These are phyloP conservation scores for Uronychia setigera DNA, from an alignment of 73 alveolate species.

Conservation along the genomic window DNA sequence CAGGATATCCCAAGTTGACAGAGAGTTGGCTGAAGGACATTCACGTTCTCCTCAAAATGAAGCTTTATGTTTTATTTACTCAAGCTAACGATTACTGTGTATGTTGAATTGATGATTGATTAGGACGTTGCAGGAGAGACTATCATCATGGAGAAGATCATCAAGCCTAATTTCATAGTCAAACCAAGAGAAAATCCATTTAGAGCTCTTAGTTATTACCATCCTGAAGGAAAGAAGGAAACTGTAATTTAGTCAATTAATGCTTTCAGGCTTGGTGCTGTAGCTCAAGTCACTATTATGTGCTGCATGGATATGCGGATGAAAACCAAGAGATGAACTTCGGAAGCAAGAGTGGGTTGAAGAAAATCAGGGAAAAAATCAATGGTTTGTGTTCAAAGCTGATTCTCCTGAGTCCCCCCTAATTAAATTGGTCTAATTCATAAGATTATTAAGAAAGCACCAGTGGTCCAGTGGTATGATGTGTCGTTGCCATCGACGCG, in stretches of 20 bases:
- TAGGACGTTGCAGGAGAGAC: constrained; percentile 53
- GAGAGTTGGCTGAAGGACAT: constrained; percentile 45
- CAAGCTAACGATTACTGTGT: constrained; percentile 57
- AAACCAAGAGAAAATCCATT: constrained; percentile 45
- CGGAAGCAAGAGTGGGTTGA: not conserved
- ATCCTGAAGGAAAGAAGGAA: constrained; percentile 52
- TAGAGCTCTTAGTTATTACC: constrained; percentile 50
- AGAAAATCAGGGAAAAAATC: not conserved
- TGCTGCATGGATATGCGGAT: constrained; percentile 38
- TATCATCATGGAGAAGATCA: constrained; percentile 11
- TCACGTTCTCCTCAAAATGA: constrained; percentile 6
- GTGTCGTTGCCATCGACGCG: constrained; percentile 85
- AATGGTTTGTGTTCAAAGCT: not conserved
- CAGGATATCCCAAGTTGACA: constrained; percentile 34
- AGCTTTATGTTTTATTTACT: constrained; percentile 20
- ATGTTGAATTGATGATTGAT: not conserved
- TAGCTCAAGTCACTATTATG: constrained; percentile 43
- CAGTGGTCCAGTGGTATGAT: constrained; percentile 69
- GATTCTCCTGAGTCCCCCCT: not conserved
- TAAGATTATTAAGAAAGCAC: constrained; percentile 9
- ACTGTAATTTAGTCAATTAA: constrained; percentile 8
- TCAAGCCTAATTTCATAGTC: constrained; percentile 30
- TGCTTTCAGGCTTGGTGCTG: constrained; percentile 35
- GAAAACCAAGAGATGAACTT: constrained; percentile 2
- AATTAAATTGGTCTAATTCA: not conserved